Evolutionary conservation across 1,284 basidiomycete species (phyloP), one percentile per base, ranked within the genome.

Genomic region (Trichosporon sp.): DNA sequence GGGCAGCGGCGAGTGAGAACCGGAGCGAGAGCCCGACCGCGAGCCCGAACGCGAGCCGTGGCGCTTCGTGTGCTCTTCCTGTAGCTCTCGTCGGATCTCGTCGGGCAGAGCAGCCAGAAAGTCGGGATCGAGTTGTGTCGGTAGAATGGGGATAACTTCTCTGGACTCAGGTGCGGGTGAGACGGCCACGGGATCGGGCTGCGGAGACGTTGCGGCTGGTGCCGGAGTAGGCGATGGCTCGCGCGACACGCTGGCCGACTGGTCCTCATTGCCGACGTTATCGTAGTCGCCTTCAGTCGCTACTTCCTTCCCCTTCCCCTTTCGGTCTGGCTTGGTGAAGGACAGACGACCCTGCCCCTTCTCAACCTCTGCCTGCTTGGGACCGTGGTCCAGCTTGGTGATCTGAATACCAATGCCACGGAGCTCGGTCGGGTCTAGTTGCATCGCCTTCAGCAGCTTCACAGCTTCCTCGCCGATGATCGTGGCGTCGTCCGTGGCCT

Each of bases 351-450:
- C 73, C 68, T 83, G 81, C 0, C 81, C 68, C 40, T 54, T 61
- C n/a, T 43, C n/a, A 16, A 19, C 8, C 21, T 63, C 37, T 14
- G 64, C 32, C 26, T 72, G 59, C 14, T 63, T 63, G 8, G 66
- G 65, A 14, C 77, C 87, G 80, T 79, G 79, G 79, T 95, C 93
- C 0, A 97, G 87, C 81, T 96, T 97, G 78, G 92, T 91, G n/a
- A 98, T 89, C 78, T 94, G 93, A 31, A 99, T 91, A 0, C 93
- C 94, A 68, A 99, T 89, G 0, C 96, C 96, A n/a, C 97, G 88
- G 16, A 99, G 85, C 76, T 99, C 96, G 73, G 87, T 88, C 0
- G 94, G 89, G 74, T 94, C 91, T 59, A 95, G 91, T 54, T 87
- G 86, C 81, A 96, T 90, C 1, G 88, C 87, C 70, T 88, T 86